Evolutionary conservation across 768 basidiomycete species (phyloP).

Genomic region (Rubroboletus satanas): DNA sequence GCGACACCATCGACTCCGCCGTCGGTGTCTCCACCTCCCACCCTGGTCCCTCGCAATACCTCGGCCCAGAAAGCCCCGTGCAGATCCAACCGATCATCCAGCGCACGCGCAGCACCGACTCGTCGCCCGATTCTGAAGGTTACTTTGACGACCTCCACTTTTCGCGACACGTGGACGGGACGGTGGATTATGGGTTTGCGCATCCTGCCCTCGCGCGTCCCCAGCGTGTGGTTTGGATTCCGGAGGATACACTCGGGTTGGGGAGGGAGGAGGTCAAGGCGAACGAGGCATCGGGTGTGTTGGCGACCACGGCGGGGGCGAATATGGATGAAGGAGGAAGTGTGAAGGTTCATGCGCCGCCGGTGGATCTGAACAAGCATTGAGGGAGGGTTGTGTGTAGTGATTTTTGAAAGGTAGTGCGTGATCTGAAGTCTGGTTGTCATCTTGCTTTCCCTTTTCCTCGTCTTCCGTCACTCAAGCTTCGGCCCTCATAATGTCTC

Average conservation of each 20-base stretch:
- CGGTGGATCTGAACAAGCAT: slow-evolving; percentile 30
- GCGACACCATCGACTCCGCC: slow-evolving; percentile 10
- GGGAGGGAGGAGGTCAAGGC: slow-evolving; percentile 57
- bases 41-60: not conserved
- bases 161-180: slow-evolving; percentile 25
- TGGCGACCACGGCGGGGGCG: slow-evolving; percentile 47
- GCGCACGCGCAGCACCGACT: not conserved
- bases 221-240: slow-evolving; percentile 83
- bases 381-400: slow-evolving; percentile 3
- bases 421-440: not conserved
- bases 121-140: not conserved
- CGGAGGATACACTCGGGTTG: slow-evolving; percentile 56
- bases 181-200: slow-evolving; percentile 64
- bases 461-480: not conserved
- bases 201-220: slow-evolving; percentile 78
- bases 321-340: slow-evolving; percentile 60
- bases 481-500: not conserved
- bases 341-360: slow-evolving; percentile 32
- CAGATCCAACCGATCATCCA: not conserved
- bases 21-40: slow-evolving; percentile 5
- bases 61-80: not conserved
- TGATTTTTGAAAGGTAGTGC: not conserved
- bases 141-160: slow-evolving; percentile 21
- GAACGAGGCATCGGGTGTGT: slow-evolving; percentile 50
- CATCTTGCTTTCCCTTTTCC: not conserved